Base-by-base conservation (phyloP, 2,329 filamentous ascomycete species). In the Phialophora tarda region DNA sequence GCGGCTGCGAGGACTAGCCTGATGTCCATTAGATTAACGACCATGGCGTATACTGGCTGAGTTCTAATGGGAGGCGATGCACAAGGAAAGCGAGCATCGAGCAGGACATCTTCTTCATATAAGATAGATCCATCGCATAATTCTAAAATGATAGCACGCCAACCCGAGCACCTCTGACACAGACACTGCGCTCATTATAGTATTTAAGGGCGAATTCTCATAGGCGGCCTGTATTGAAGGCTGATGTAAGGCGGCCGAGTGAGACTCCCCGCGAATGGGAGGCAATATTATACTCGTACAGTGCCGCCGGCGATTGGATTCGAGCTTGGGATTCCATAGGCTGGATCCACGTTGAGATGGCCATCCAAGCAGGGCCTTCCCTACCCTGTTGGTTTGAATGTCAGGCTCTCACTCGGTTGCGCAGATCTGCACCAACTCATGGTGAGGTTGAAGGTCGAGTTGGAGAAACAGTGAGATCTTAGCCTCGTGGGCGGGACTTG, bases 1-100 rank as follows among this genome's bases (percentile, higher is more conserved):
- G 21, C 79, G 21, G 44, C 7, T 14, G 47, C 12, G n/a, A 61
- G n/a, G 12, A 51, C 2, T 5, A 53, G 21, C 10, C 59, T 6
- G 21, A 8, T 14, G 12, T 61, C 30, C 28, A 41, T 53, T 4
- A n/a, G 10, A 6, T 23, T 3, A 14, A 53, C 14, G 14, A 17
- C 6, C 28, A 21, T 53, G 26, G 6, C n/a, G 12, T 59, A 6
- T 24, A 8, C 14, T 51, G n/a, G 12, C 21, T 3, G 2, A 26
- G 24, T 51, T 24, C 2, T 28, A 5, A 12, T 4, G 24, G 6
- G 48, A 51, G 8, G 48, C 1, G 48, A 28, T 28, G 26, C 23
- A 51, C 14, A 28, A 8, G 2, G 21, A 2, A 26, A 26, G 11
- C 10, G 48, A 51, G 5, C 10, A 51, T 51, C 21, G 48, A 26